phyloP scores from a whole-genome alignment of 192 early-diverging fungal species.

The Podila horticola region DNA sequence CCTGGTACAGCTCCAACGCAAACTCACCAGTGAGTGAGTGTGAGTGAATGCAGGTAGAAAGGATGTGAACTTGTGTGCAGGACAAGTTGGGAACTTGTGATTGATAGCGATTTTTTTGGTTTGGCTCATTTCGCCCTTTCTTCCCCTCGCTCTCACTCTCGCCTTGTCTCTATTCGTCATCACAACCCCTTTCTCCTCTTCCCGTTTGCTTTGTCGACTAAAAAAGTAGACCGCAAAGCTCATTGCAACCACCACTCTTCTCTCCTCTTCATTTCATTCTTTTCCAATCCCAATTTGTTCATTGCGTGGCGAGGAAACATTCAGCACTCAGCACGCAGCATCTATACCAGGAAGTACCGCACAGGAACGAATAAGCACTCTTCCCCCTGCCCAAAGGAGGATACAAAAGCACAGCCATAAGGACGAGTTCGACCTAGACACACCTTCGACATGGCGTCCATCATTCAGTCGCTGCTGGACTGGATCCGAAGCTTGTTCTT shows the following conservation, averaged over 20 bases:
- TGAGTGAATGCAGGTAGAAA: no score
- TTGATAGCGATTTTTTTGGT: background rate
- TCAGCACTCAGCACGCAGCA: background rate
- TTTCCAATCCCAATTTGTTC: background rate
- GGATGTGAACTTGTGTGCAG: no score
- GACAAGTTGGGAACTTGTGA: no score
- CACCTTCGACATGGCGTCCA: slow-evolving; percentile 57
- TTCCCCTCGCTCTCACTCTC: background rate
- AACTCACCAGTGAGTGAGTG: no score
- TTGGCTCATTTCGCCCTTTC: background rate
- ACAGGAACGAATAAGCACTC: background rate
- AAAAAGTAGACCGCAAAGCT: no score
- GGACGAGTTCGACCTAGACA: background rate
- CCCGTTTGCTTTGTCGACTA: background rate
- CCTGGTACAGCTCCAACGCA: no score
- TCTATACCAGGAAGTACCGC: background rate
- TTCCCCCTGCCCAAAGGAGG: background rate
- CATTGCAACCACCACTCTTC: background rate
- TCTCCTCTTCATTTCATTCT: background rate
- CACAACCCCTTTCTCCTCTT: background rate
- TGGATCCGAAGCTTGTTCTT: slow-evolving; percentile 87
- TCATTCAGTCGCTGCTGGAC: slow-evolving; percentile 67
- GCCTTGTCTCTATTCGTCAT: background rate
- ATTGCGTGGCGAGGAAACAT: background rate
- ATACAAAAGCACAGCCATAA: background rate